Percentiles rank a stretch among this genome's conserved stretches.
Evolutionary conservation across 495 filamentous ascomycete species (phyloP).

Genomic region (Thozetella sp.): DNA sequence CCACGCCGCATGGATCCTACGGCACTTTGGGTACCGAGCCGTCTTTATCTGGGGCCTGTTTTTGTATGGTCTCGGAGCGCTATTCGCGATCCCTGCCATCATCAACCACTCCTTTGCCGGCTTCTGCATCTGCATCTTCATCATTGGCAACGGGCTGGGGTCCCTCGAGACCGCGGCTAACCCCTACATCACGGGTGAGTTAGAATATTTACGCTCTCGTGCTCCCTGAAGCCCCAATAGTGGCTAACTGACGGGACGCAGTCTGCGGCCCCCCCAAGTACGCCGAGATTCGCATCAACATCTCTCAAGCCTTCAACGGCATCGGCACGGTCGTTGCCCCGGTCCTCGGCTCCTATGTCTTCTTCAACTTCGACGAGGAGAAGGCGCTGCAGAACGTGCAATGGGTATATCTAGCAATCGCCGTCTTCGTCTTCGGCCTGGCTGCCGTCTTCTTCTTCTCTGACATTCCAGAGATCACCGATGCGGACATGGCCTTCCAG

Average conservation of each 20-base stretch:
- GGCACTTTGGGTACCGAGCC: constrained; percentile 63
- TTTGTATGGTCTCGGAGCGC: constrained; percentile 41
- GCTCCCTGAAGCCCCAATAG: background rate
- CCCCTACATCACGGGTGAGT: constrained; percentile 27
- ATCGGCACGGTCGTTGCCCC: constrained; percentile 65
- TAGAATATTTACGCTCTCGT: background rate
- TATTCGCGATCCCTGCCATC: constrained; percentile 56
- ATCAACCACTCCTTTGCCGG: constrained; percentile 63
- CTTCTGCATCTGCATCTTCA: constrained; percentile 71
- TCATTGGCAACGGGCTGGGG: constrained; percentile 68
- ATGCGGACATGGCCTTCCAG: constrained; percentile 65
- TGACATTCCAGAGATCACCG: constrained; percentile 71
- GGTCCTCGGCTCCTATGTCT: constrained; percentile 66
- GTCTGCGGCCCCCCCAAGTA: constrained; percentile 69
- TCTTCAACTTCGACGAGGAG: constrained; percentile 61
- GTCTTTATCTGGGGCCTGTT: constrained; percentile 54
- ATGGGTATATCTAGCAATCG: constrained; percentile 77
- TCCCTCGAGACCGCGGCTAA: constrained; percentile 74
- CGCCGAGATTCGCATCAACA: constrained; percentile 69
- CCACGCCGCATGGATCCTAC: constrained; percentile 61
- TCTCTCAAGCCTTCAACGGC: constrained; percentile 69
- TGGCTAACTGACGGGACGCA: background rate
- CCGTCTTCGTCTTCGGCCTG: constrained; percentile 66
- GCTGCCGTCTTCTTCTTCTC: constrained; percentile 66
- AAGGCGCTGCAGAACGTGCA: constrained; percentile 61